Evolutionary conservation across 805 yeast genomes (phyloP).

Genomic region (Yarrowia sp.): DNA sequence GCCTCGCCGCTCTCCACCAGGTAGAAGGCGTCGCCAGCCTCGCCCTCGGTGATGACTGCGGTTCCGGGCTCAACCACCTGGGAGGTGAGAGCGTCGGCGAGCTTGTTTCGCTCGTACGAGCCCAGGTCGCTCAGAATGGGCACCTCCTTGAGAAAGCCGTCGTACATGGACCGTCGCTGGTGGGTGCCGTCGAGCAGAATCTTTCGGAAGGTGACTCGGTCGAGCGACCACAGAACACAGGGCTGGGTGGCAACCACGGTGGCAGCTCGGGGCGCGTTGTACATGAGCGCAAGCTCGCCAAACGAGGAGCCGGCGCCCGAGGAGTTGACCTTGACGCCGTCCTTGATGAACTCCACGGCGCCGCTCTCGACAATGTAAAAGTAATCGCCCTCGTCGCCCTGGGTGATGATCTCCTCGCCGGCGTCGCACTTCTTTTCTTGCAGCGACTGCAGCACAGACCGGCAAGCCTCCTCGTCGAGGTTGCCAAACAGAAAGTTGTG

Average conservation of each 20-base stretch:
- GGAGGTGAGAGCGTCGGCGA: constrained; percentile 93
- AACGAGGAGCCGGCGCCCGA: constrained; percentile 89
- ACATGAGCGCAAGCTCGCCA: constrained; percentile 97
- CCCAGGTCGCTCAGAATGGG: constrained; percentile 78
- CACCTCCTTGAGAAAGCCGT: constrained; percentile 83
- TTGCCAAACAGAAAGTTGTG: constrained; percentile 85
- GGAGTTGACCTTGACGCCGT: constrained; percentile 71
- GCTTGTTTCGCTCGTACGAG: constrained; percentile 81
- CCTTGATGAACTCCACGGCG: constrained; percentile 77
- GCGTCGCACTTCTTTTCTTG: constrained; percentile 69
- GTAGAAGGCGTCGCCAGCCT: constrained; percentile 76
- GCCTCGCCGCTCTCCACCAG: constrained; percentile 84
- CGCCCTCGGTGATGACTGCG: constrained; percentile 84
- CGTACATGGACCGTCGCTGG: constrained; percentile 88
- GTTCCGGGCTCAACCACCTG: constrained; percentile 74
- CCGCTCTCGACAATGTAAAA: constrained; percentile 89
- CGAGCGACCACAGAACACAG: constrained; percentile 87
- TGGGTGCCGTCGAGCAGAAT: constrained; percentile 90
- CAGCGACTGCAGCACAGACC: constrained; percentile 82
- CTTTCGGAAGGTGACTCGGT: constrained; percentile 89
- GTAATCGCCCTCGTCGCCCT: constrained; percentile 95
- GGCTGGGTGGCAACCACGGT: constrained; percentile 79
- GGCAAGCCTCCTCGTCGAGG: constrained; percentile 77
- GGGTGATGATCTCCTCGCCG: constrained; percentile 74
- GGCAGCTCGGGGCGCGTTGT: constrained; percentile 97